Percentiles rank a stretch among this genome's conserved stretches.
Conservation (phyloP, 2,329 filamentous ascomycete species). For the Neophaeococcomyces mojaviensis region DNA sequence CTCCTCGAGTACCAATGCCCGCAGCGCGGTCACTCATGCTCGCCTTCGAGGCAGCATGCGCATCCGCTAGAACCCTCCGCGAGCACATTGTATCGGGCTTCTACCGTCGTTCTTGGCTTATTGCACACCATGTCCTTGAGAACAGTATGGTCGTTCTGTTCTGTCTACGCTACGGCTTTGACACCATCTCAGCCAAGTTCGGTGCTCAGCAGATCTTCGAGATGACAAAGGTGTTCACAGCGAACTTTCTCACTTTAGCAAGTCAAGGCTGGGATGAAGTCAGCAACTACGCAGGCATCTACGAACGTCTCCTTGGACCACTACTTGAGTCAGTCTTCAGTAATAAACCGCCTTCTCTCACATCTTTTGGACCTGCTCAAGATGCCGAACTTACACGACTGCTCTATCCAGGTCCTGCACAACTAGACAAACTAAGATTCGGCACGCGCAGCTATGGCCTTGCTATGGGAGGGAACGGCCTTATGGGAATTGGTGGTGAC, state of each 20-base stretch:
- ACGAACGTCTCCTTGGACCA: conserved; percentile 26
- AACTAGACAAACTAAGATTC: conserved; percentile 23
- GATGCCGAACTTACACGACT: conserved; percentile 23
- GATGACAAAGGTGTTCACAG: conserved; percentile 28
- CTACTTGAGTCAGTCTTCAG: conserved; percentile 28
- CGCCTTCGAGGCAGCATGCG: conserved; percentile 24
- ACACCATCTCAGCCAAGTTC: conserved; percentile 25
- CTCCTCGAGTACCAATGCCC: conserved; percentile 22
- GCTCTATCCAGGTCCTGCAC: conserved; percentile 23
- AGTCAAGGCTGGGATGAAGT: conserved; percentile 29
- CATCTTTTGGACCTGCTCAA: conserved; percentile 23
- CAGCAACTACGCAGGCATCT: conserved; percentile 25
- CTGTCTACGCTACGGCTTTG: conserved; percentile 27
- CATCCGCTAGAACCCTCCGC: conserved; percentile 20
- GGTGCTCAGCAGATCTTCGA: conserved; percentile 27
- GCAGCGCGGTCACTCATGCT: conserved; percentile 22
- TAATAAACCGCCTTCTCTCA: conserved; percentile 18
- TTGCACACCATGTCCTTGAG: conserved; percentile 24
- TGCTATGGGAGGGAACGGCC: background rate
- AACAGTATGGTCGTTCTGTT: conserved; percentile 27
- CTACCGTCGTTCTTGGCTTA: conserved; percentile 24
- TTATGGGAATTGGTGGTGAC: conserved; percentile 23
- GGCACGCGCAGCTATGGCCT: conserved; percentile 13
- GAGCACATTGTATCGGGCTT: conserved; percentile 24
- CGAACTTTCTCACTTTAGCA: conserved; percentile 27